Base-by-base conservation (phyloP, 257 asterid genomes). In the Fraxinus quadrangulata region DNA sequence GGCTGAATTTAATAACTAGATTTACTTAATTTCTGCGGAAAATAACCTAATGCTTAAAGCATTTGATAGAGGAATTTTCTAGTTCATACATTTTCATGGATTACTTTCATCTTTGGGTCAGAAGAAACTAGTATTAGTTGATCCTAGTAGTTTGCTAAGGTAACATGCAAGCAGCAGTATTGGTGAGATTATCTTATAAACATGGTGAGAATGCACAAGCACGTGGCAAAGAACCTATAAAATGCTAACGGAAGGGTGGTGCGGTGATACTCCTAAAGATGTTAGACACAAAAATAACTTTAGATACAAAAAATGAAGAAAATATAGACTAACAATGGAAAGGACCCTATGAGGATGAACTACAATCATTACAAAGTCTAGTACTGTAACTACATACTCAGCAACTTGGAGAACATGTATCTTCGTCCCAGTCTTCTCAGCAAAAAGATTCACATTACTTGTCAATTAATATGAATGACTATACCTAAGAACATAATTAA, bases 1-100 rank as follows among this genome's bases (percentile, higher is more conserved):
- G 85, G n/a, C 56, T 39, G 19, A 67, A 67, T 47, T 49, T 23
- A 70, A 74, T 73, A 39, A 67, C 14, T 65, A 34, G 66, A 61
- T 16, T 10, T 42, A 33, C 45, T 73, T 28, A 33, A 31, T 67
- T 73, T 40, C 13, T 72, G 67, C 69, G 71, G 33, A 66, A 76
- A 63, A 26, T 26, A 67, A 12, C 72, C 6, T 45, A 71, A 5
- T 0, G 39, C 28, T 34, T 54, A 71, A 56, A 82, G 71, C 36
- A 78, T 36, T 24, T 54, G 36, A 28, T 17, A n/a, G 8, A n/a
- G 73, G 68, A 65, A 76, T 9, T 34, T 70, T 54, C 33, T 54
- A 73, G 51, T 13, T 40, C 63, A 74, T 54, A 33, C 68, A 23
- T 67, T 24, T 16, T 69, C 66, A 75, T 59, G 12, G 3, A 21